Evolutionary conservation across 2,329 filamentous ascomycete species (phyloP), one percentile per base, ranked within the genome.

Genomic region (Fusarium redolens): DNA sequence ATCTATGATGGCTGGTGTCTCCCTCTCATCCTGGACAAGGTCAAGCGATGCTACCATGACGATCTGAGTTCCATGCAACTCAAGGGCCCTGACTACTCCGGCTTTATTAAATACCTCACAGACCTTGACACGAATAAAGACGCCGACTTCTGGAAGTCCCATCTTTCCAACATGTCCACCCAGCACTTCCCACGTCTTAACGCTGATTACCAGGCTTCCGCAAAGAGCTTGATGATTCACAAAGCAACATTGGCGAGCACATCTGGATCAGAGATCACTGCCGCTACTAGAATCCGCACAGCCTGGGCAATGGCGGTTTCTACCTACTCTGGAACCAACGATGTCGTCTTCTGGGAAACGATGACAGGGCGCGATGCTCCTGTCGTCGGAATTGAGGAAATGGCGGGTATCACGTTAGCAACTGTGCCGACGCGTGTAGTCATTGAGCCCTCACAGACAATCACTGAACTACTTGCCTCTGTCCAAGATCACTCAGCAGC

Each of bases 1-100:
- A 22, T 79, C 1, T 79, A 79, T 7, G 78, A 79, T 18, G 78
- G 78, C 12, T 79, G 76, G 75, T 77, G 69, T 59, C 28, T 77
- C 18, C 73, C 73, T 43, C 41, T 77, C 7, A 63, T 77, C 4
- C 59, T 77, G 1, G 64, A 77, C 20, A 76, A 69, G 41, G 51
- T 77, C 25, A 73, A 75, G 18, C 50, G 33, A 56, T 71, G 65
- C 41, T 77, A 77, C 41, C 13, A 64, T 1, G 43, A 58, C 28
- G 7, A 15, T 14, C 13, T 28, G 3, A 38, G 1, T 28, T 4
- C 12, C 0, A 3, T 15, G 4, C 38, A 54, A 13, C 2, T 61
- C 11, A 74, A 50, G 7, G 61, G 70, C 2, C 65, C 72, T 0
- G 15, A 17, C 0, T 77, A 75, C 47, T 54, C 54, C 13, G 13